Percentiles rank a stretch among this genome's conserved stretches.
Conservation (phyloP, 208 protist species). For the Crithidia thermophila region DNA sequence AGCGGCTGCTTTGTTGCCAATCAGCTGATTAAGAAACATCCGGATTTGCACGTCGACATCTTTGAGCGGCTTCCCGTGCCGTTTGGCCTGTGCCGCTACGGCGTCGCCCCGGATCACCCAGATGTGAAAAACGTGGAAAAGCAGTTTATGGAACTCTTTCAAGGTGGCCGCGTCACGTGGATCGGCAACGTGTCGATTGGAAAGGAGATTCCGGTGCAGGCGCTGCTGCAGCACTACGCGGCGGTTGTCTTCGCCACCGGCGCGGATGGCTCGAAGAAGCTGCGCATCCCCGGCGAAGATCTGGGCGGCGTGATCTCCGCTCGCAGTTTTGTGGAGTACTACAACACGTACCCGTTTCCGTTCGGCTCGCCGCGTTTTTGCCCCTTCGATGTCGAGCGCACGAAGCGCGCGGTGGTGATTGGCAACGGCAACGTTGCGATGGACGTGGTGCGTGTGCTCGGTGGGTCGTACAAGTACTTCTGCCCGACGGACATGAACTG, state of each 20-base stretch:
- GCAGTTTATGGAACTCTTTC: constrained; percentile 88
- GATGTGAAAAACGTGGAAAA: constrained; percentile 96
- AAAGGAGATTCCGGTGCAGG: constrained; percentile 66
- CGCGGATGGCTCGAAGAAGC: constrained; percentile 61
- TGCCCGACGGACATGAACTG: constrained; percentile 92
- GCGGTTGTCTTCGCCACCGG: constrained; percentile 95
- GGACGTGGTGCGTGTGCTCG: constrained; percentile 93
- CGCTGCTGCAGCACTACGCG: constrained; percentile 87
- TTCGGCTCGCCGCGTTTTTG: constrained; percentile 75
- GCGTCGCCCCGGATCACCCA: constrained; percentile 97
- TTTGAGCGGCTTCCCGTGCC: constrained; percentile 95
- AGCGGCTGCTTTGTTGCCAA: constrained; percentile 96
- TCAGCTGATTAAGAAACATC: constrained; percentile 80
- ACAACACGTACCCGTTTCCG: constrained; percentile 95
- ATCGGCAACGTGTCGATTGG: constrained; percentile 94
- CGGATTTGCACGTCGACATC: constrained; percentile 89
- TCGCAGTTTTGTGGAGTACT: constrained; percentile 94
- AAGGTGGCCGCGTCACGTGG: constrained; percentile 79
- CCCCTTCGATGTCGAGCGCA: constrained; percentile 65
- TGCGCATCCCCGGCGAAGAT: constrained; percentile 87
- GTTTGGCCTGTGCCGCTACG: constrained; percentile 97
- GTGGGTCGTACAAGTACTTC: constrained; percentile 74
- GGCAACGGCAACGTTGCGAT: constrained; percentile 97
- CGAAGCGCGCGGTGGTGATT: constrained; percentile 65
- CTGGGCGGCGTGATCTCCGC: constrained; percentile 83